Evolutionary conservation across 805 yeast genomes (phyloP), one percentile per base, ranked within the genome.

Genomic region (Yarrowia yakushimensis): DNA sequence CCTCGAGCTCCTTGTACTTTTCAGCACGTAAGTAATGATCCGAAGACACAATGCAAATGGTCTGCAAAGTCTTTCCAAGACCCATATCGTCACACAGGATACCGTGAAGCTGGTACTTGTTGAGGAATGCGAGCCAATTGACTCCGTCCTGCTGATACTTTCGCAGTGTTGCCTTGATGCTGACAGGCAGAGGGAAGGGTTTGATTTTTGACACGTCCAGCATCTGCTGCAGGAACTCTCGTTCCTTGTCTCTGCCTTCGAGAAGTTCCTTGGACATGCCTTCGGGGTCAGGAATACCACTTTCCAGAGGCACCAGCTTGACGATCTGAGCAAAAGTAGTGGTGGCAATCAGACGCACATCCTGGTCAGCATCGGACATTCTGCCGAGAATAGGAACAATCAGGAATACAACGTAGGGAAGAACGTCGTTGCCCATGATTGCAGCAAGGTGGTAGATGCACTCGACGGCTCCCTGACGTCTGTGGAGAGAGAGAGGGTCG

Each of bases 51-150:
- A 96, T 93, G 76, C 99, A 94, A 70, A 94, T 92, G 0, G 99
- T 92, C 74, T 94, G 99, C 65, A 94, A 79, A 0, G 99, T 94
- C 73, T 94, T 94, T 60, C 99, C 99, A 30, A 94, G 80, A 7
- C 99, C 99, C 99, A 94, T 94, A 84, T 94, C 99, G 73, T 94
- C 99, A 83, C 99, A 94, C 54, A 94, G 78, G 70, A 94, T 93
- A 61, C 99, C 99, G 76, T 94, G 99, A 60, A 94, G 78, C 73
- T 93, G 97, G 72, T 94, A 94, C 70, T 89, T 89, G 76, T 94
- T 94, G 70, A 94, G 80, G 71, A 94, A 94, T 9, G 97, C 97
- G 61, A 94, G 79, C 99, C 99, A 94, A 72, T 93, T 94, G 37
- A 94, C 96, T 74, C 99, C 99, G 65, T 94, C 98, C 73, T 94